Conservation (phyloP, 1,284 basidiomycete species). For the Lentinula novae-zelandiae region DNA sequence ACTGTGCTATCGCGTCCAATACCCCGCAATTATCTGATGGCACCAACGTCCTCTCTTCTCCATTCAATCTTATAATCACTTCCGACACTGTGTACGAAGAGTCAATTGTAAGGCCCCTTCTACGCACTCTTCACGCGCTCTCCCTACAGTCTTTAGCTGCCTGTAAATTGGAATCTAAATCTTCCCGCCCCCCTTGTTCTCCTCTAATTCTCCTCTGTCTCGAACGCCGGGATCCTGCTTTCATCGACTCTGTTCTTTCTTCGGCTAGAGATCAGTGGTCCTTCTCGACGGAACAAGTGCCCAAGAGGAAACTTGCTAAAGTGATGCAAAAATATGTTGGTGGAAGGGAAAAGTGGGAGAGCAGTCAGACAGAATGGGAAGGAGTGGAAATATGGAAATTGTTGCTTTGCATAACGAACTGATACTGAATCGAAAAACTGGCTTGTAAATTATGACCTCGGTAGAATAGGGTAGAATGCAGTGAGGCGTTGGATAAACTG, state of each 20-base stretch:
- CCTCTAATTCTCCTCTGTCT: slow-evolving; percentile 60
- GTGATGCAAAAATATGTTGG: slow-evolving; percentile 6
- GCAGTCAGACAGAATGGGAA: slow-evolving; percentile 6
- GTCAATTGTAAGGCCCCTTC: slow-evolving; percentile 64
- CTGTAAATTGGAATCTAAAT: slow-evolving; percentile 9
- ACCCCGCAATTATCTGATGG: slow-evolving; percentile 14
- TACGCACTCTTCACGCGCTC: slow-evolving; percentile 61
- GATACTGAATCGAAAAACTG: too few species aligned
- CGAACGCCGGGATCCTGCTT: slow-evolving; percentile 70
- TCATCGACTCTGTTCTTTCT: slow-evolving; percentile 59
- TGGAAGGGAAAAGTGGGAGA: not conserved
- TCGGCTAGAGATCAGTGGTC: slow-evolving; percentile 37
- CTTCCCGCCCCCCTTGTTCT: slow-evolving; percentile 33
- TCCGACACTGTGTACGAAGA: slow-evolving; percentile 82
- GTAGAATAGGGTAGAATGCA: too few species aligned
- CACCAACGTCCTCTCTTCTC: slow-evolving; percentile 34
- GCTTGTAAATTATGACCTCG: too few species aligned
- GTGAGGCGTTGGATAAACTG: too few species aligned
- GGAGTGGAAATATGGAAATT: slow-evolving; percentile 12
- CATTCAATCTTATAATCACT: slow-evolving; percentile 79
- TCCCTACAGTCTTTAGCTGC: slow-evolving; percentile 32
- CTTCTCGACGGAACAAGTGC: slow-evolving; percentile 58
- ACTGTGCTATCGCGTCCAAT: slow-evolving; percentile 32
- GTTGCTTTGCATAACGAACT: not conserved
- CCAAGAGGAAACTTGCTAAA: slow-evolving; percentile 46